Conservation (phyloP, 139 green algal species). For the Trebouxia sp. region DNA sequence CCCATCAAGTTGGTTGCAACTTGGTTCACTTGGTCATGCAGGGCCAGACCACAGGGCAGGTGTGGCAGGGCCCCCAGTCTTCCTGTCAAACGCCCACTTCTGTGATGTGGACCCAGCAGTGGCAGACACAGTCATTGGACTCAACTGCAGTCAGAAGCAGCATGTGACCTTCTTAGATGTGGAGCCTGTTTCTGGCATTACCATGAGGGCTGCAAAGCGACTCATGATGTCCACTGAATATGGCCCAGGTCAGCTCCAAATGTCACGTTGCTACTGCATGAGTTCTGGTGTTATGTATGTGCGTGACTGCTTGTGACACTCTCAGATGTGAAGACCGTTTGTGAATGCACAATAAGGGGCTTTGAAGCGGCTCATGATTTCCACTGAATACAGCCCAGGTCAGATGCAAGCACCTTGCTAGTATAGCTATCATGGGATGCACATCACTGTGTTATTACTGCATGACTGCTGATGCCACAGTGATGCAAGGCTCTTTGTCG, state of each 20-base stretch:
- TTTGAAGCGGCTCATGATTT: constrained; percentile 55
- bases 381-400: constrained; percentile 15
- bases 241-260: background rate
- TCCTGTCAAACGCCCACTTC: constrained; percentile 47
- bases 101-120: constrained; percentile 42
- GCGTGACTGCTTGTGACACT: constrained; percentile 27
- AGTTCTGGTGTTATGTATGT: background rate
- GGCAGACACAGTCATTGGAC: constrained; percentile 33
- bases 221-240: constrained; percentile 50
- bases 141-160: constrained; percentile 31
- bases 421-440: background rate
- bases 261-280: background rate
- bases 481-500: background rate
- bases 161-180: constrained; percentile 46
- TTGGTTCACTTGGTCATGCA: too few species aligned
- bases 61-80: constrained; percentile 39
- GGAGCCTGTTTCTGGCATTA: constrained; percentile 42
- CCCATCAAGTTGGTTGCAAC: too few species aligned
- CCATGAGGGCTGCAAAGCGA: constrained; percentile 48
- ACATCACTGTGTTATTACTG: background rate
- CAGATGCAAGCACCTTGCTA: background rate
- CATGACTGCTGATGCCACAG: too few species aligned
- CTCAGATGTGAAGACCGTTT: constrained; percentile 34
- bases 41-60: constrained; percentile 27
- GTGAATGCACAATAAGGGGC: constrained; percentile 53